These are phyloP conservation scores for Mucor velutinosus DNA, from an alignment of 371 early-diverging fungal genomes.

Conservation along the genomic window DNA sequence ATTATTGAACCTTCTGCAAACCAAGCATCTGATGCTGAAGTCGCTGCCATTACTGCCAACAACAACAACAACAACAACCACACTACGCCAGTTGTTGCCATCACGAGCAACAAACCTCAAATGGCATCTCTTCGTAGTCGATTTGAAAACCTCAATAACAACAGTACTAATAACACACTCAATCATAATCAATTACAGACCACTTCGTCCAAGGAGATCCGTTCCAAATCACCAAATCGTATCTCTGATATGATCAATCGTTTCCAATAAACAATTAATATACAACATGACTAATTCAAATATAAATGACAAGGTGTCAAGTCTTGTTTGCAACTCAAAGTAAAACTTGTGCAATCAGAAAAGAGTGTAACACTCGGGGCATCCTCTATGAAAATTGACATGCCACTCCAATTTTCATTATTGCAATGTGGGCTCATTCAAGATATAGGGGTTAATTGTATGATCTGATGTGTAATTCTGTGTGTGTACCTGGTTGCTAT, in stretches of 20 bases:
- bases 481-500: background rate
- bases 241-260: slow-evolving; percentile 47
- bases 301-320: background rate
- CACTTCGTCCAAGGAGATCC: slow-evolving; percentile 25
- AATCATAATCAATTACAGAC: slow-evolving; percentile 16
- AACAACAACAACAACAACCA: background rate
- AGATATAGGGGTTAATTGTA: background rate
- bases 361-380: slow-evolving; percentile 4
- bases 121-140: slow-evolving; percentile 37
- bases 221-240: slow-evolving; percentile 42
- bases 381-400: background rate
- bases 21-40: slow-evolving; percentile 29
- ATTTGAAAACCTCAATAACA: slow-evolving; percentile 29
- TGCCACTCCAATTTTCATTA: background rate
- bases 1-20: background rate
- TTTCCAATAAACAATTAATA: slow-evolving; percentile 19
- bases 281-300: no score
- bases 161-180: slow-evolving; percentile 7
- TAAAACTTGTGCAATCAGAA: slow-evolving; percentile 1
- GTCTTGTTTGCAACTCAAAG: background rate
- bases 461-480: background rate
- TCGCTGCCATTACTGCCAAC: slow-evolving; percentile 25
- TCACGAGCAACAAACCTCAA: slow-evolving; percentile 27
- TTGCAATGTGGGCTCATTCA: background rate
- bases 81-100: slow-evolving; percentile 6